Evolutionary conservation across 805 yeast species (phyloP).

Genomic region (Metschnikowia picachoensis): DNA sequence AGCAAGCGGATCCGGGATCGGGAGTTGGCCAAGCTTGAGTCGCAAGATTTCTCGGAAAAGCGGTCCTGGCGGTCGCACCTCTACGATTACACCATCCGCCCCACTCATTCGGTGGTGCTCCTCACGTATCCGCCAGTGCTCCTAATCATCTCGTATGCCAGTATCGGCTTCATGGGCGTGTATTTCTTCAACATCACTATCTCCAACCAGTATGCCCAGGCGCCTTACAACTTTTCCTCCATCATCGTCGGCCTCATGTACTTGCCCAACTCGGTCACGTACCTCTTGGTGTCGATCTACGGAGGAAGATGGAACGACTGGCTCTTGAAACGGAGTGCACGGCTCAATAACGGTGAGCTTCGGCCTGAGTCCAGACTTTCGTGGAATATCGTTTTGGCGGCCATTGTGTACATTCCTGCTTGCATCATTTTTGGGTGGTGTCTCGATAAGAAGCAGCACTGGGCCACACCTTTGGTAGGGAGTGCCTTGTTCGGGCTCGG

Average conservation of each 20-base stretch:
- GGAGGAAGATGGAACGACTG: slow-evolving; percentile 81
- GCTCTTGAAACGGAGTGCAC: slow-evolving; percentile 48
- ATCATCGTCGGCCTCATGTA: slow-evolving; percentile 70
- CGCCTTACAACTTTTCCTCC: slow-evolving; percentile 68
- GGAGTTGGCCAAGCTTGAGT: slow-evolving; percentile 15
- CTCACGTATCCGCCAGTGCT: slow-evolving; percentile 71
- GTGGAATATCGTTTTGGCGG: slow-evolving; percentile 66
- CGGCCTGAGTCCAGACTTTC: slow-evolving; percentile 79
- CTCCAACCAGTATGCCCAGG: slow-evolving; percentile 53
- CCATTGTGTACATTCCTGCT: slow-evolving; percentile 57
- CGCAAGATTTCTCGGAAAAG: not conserved
- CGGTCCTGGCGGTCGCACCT: slow-evolving; percentile 6
- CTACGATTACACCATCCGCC: slow-evolving; percentile 52
- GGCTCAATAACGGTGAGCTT: slow-evolving; percentile 56
- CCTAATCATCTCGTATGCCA: slow-evolving; percentile 60
- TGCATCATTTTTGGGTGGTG: slow-evolving; percentile 82
- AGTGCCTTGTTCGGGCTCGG: slow-evolving; percentile 80
- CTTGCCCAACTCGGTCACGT: slow-evolving; percentile 79
- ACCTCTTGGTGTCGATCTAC: slow-evolving; percentile 67
- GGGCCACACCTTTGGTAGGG: slow-evolving; percentile 81
- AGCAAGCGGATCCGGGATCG: slow-evolving; percentile 26
- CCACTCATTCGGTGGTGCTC: slow-evolving; percentile 58
- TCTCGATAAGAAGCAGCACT: slow-evolving; percentile 56
- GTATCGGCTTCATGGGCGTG: slow-evolving; percentile 65
- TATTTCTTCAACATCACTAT: slow-evolving; percentile 75